Conservation (phyloP, 2,329 filamentous ascomycete genomes). For the Alternaria atra region DNA sequence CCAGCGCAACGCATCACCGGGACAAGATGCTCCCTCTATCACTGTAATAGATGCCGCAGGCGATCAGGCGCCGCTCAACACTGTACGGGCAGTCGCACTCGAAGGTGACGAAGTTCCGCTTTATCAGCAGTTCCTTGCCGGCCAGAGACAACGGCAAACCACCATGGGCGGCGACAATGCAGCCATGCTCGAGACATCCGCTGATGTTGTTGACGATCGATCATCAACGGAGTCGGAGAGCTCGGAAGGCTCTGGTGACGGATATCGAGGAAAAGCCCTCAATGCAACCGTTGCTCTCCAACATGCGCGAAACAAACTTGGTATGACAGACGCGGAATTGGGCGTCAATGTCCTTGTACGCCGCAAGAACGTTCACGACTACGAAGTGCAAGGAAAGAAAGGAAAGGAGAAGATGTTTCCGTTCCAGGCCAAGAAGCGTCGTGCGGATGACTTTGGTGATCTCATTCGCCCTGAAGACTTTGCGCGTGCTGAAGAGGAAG, state of each 20-base stretch:
- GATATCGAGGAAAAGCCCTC: slow-evolving; percentile 80
- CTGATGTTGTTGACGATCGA: slow-evolving; percentile 81
- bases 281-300: slow-evolving; percentile 88
- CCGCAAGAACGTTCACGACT: slow-evolving; percentile 91
- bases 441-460: slow-evolving; percentile 92
- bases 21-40: slow-evolving; percentile 50
- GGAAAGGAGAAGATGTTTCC: slow-evolving; percentile 94
- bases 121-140: slow-evolving; percentile 93
- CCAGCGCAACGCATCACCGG: slow-evolving; percentile 31
- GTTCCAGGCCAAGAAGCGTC: slow-evolving; percentile 78
- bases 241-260: slow-evolving; percentile 84
- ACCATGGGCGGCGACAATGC: slow-evolving; percentile 73
- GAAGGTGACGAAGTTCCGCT: slow-evolving; percentile 78
- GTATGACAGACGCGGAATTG: slow-evolving; percentile 86
- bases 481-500: slow-evolving; percentile 88
- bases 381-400: slow-evolving; percentile 88
- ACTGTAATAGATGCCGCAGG: slow-evolving; percentile 73
- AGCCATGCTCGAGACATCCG: slow-evolving; percentile 72
- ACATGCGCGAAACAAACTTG: slow-evolving; percentile 80
- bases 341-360: slow-evolving; percentile 91
- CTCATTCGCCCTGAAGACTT: slow-evolving; percentile 94
- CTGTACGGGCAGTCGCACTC: slow-evolving; percentile 67
- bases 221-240: slow-evolving; percentile 86
- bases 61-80: slow-evolving; percentile 39
- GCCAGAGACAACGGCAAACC: slow-evolving; percentile 85